Evolutionary conservation across 2,329 filamentous ascomycete species (phyloP).

Genomic region (Blastomyces parvus): DNA sequence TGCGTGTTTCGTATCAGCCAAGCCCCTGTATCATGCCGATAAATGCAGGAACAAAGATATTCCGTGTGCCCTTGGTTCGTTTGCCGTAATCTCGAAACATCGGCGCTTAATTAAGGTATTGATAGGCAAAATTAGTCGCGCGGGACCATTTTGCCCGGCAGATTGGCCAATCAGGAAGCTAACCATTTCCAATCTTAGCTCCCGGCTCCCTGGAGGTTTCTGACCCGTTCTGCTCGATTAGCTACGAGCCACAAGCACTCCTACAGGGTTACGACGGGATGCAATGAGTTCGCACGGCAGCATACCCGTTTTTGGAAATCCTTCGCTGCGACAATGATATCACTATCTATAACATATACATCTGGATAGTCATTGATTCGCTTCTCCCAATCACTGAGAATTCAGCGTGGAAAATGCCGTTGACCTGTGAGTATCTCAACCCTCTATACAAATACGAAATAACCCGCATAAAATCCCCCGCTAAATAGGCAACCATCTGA

Average conservation of each 20-base stretch:
- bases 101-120: neutral
- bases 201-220: neutral
- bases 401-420: slow-evolving; percentile 23
- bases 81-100: neutral
- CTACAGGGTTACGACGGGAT: neutral
- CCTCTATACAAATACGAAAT: neutral
- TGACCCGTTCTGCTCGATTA: neutral
- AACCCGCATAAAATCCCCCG: neutral
- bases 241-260: too few species aligned
- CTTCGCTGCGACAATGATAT: neutral
- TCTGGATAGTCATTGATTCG: neutral
- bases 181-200: neutral
- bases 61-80: neutral
- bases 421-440: slow-evolving; percentile 28
- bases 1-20: neutral
- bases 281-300: neutral
- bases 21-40: neutral
- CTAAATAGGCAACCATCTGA: neutral
- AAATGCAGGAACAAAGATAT: slow-evolving; percentile 5
- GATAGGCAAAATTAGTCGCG: neutral
- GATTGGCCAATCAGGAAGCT: neutral
- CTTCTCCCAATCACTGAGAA: slow-evolving; percentile 1
- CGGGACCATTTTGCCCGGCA: neutral
- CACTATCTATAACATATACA: neutral
- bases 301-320: neutral